A percentile compares a stretch with the other conserved stretches of the same genome.
These are phyloP conservation scores for Colletotrichum lentis DNA, from an alignment of 2,329 filamentous ascomycete genomes.

Conservation along the genomic window DNA sequence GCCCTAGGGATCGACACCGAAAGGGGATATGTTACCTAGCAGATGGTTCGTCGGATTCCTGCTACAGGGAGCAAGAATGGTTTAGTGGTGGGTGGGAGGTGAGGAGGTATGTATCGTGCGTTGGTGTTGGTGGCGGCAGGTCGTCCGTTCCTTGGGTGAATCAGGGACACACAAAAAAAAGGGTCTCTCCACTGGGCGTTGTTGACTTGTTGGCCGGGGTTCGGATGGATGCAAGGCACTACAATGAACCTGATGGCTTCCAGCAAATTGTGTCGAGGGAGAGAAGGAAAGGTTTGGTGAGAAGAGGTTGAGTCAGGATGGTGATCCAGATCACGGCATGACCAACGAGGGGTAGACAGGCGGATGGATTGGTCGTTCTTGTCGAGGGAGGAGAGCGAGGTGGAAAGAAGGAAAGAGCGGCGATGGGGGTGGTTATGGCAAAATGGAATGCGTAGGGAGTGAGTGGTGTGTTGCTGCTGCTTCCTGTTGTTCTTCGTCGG, in stretches of 20 bases:
- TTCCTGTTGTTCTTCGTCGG: background rate
- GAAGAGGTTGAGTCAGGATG: background rate
- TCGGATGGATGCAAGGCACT: conserved; percentile 1
- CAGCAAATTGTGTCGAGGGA: conserved; percentile 18
- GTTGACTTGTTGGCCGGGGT: conserved; percentile 10
- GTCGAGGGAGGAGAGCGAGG: conserved; percentile 7
- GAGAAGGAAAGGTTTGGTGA: background rate
- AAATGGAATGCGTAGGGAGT: conserved; percentile 17
- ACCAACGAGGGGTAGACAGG: background rate
- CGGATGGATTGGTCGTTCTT: conserved; percentile 2
- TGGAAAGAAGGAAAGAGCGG: conserved; percentile 3
- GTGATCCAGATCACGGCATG: conserved; percentile 30
- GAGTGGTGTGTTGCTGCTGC: conserved; percentile 5
- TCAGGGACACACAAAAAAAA: conserved; percentile 14
- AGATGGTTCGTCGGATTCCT: background rate
- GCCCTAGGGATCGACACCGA: background rate
- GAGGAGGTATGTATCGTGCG: conserved; percentile 6
- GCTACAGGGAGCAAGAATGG: background rate
- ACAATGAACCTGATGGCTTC: background rate
- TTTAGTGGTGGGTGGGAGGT: background rate
- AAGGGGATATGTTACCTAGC: conserved; percentile 8
- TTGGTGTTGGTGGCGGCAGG: conserved; percentile 18
- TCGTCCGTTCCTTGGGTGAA: conserved; percentile 32
- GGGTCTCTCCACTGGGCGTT: conserved; percentile 15
- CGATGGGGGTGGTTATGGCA: conserved; percentile 28